Percentiles rank a stretch among this genome's conserved stretches.
These are phyloP conservation scores for Teratosphaeriaceae sp. DNA, from an alignment of 2,329 filamentous ascomycete genomes.

Conservation along the genomic window DNA sequence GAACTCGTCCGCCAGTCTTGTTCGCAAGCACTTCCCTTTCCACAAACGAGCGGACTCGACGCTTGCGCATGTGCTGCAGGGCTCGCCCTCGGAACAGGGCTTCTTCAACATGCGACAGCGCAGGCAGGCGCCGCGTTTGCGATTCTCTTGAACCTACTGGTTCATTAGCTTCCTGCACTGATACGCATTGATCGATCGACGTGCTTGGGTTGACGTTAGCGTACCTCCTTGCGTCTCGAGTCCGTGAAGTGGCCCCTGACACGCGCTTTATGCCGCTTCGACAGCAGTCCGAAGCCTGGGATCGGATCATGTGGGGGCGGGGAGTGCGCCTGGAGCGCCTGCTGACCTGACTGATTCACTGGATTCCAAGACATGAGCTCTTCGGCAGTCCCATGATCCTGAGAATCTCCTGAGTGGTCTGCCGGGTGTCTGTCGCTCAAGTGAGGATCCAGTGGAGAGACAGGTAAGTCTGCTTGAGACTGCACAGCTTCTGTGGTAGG, in stretches of 20 bases:
- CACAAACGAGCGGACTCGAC: conserved; percentile 56
- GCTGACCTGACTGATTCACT: conserved; percentile 3
- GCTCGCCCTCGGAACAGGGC: conserved; percentile 54
- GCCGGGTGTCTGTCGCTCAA: not conserved
- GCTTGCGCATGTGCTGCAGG: conserved; percentile 52
- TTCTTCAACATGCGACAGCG: conserved; percentile 60
- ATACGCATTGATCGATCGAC: no score
- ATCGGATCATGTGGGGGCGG: conserved; percentile 8
- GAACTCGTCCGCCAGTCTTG: conserved; percentile 52
- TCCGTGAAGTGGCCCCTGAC: conserved; percentile 52
- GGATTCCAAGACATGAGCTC: conserved; percentile 12
- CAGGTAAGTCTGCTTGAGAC: not conserved
- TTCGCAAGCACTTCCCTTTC: conserved; percentile 55
- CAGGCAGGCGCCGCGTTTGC: conserved; percentile 55
- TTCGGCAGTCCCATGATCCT: not conserved
- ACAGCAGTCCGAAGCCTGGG: conserved; percentile 12
- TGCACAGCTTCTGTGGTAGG: not conserved
- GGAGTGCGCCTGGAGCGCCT: conserved; percentile 14
- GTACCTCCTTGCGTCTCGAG: conserved; percentile 46
- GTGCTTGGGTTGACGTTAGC: no score
- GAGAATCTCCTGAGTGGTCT: not conserved
- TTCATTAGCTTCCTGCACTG: no score
- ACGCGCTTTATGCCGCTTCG: conserved; percentile 10
- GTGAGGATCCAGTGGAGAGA: not conserved
- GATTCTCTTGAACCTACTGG: conserved; percentile 51